Percentiles rank a stretch among this genome's conserved stretches.
These are phyloP conservation scores for Entomortierella chlamydospora DNA, from an alignment of 192 early-diverging fungal species.

Conservation along the genomic window DNA sequence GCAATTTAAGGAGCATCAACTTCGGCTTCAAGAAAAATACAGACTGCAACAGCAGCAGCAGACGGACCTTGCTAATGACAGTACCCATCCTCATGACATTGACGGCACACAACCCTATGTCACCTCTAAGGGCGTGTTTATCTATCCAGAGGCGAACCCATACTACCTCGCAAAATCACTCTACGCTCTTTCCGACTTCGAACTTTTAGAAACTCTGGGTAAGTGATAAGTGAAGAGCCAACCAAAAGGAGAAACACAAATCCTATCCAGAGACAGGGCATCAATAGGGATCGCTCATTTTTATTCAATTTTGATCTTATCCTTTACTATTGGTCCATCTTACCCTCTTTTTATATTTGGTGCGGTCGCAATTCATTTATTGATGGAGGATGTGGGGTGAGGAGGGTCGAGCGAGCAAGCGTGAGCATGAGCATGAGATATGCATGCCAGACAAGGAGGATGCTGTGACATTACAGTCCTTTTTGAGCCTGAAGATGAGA, in stretches of 20 bases:
- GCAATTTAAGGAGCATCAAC: conserved; percentile 40
- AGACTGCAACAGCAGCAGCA: conserved; percentile 30
- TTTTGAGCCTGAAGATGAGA: neutral
- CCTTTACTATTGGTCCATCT: conserved; percentile 7
- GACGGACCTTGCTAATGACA: conserved; percentile 16
- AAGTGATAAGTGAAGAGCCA: conserved; percentile 21
- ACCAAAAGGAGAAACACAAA: neutral
- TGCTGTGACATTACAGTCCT: neutral
- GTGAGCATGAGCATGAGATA: neutral
- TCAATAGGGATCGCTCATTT: neutral
- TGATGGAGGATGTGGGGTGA: conserved; percentile 9
- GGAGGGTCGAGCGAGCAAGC: neutral
- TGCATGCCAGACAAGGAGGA: conserved; percentile 5
- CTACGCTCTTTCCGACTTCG: conserved; percentile 59
- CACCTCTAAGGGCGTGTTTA: conserved; percentile 24
- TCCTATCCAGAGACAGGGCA: neutral
- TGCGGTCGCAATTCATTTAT: neutral
- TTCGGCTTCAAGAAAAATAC: conserved; percentile 44
- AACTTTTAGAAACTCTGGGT: conserved; percentile 65
- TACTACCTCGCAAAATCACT: conserved; percentile 24
- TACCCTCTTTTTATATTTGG: neutral
- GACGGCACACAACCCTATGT: conserved; percentile 25
- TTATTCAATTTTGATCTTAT: conserved; percentile 9
- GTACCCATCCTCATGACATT: conserved; percentile 38
- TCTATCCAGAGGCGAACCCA: conserved; percentile 16